A percentile compares a stretch with the other conserved stretches of the same genome.
Conservation (phyloP, 1,284 basidiomycete species). For the Dichomitus squalens region DNA sequence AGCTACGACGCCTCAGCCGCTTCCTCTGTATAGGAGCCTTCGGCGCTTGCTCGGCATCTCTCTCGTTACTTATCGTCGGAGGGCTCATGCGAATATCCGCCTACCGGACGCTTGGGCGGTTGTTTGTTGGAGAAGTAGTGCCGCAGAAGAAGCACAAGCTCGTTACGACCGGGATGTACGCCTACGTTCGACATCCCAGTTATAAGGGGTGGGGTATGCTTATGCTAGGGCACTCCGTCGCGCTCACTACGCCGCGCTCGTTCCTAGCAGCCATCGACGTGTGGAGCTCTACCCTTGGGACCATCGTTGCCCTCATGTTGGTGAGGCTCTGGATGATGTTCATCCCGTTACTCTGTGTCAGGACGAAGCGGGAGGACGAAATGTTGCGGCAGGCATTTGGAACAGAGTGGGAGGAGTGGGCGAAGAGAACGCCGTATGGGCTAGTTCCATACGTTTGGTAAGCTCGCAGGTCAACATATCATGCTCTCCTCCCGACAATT, state of each 20-base stretch:
- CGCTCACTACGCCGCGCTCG: neutral
- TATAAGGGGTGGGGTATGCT: constrained; percentile 3
- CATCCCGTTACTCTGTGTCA: neutral
- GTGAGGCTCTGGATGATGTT: neutral
- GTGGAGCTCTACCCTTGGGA: neutral
- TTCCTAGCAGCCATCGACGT: neutral
- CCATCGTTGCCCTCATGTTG: neutral
- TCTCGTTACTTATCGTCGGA: constrained; percentile 2
- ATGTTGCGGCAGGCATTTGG: constrained; percentile 4
- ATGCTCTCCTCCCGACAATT: too few species aligned
- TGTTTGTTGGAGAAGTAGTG: constrained; percentile 11
- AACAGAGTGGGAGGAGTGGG: constrained; percentile 12
- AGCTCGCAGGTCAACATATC: too few species aligned
- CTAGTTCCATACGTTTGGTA: constrained; percentile 5
- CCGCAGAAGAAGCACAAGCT: constrained; percentile 12
- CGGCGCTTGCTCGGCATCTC: neutral
- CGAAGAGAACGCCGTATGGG: constrained; percentile 10
- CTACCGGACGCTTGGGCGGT: constrained; percentile 13
- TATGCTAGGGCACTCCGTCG: neutral
- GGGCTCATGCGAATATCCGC: neutral
- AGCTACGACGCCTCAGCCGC: neutral
- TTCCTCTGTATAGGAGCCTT: neutral
- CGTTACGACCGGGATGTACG: constrained; percentile 12
- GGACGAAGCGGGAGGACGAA: neutral
- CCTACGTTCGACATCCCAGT: constrained; percentile 13